These are phyloP conservation scores for Gossypium laxum DNA, from an alignment of 441 rosid genomes.

Conservation along the genomic window DNA sequence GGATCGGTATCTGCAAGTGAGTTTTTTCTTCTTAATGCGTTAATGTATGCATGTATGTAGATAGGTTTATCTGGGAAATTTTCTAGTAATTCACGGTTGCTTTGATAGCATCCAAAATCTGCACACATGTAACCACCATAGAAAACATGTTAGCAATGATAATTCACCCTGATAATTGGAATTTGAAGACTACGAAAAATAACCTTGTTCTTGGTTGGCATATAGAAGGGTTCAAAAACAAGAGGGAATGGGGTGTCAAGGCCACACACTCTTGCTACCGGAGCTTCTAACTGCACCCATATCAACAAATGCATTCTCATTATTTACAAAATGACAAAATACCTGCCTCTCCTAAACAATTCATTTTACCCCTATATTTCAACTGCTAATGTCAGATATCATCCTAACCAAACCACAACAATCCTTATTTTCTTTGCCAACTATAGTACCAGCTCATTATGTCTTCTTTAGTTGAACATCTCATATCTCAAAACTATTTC, in stretches of 20 bases:
- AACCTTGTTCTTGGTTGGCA: slow-evolving; percentile 86
- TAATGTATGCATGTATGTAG: too few relatives aligned
- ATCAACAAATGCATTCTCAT: slow-evolving; percentile 16
- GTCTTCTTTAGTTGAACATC: background rate
- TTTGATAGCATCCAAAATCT: slow-evolving; percentile 71
- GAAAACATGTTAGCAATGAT: background rate
- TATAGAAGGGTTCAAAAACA: slow-evolving; percentile 79
- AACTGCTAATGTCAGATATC: background rate
- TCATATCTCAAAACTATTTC: background rate
- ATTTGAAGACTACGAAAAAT: background rate
- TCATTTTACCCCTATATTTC: background rate
- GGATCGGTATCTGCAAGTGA: background rate
- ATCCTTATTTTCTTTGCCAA: background rate
- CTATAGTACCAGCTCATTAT: background rate
- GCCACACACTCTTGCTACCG: slow-evolving; percentile 76
- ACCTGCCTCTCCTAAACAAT: background rate
- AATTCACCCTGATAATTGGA: background rate
- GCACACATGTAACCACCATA: slow-evolving; percentile 19
- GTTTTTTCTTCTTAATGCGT: background rate
- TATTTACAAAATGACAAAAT: background rate
- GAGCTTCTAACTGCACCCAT: slow-evolving; percentile 78
- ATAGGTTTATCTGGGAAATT: background rate
- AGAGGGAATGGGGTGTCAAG: slow-evolving; percentile 88
- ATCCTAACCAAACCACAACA: background rate
- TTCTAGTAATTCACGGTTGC: slow-evolving; percentile 54